A percentile compares a stretch with the other conserved stretches of the same genome.
phyloP scores from a whole-genome alignment of 2,329 filamentous ascomycete genomes.

The Pleoardoris graminearum region DNA sequence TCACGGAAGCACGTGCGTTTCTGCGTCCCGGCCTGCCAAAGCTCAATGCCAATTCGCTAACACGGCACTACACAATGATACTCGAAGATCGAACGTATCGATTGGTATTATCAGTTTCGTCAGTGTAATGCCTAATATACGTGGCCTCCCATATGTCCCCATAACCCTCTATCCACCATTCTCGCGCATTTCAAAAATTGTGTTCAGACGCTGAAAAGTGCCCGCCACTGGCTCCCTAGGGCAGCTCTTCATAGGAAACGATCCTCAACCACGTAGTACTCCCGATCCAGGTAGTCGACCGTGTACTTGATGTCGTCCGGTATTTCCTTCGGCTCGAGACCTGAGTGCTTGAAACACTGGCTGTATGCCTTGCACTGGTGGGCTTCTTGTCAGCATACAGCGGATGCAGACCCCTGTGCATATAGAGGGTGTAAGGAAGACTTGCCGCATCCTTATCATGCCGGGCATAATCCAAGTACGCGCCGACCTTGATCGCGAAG shows the following conservation, averaged over 20 bases:
- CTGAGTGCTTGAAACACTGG: conserved; percentile 16
- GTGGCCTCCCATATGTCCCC: no score
- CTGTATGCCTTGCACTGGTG: conserved; percentile 23
- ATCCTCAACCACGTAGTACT: conserved; percentile 26
- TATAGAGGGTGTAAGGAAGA: no score
- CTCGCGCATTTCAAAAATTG: no score
- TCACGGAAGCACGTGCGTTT: conserved; percentile 3
- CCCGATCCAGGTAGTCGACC: conserved; percentile 22
- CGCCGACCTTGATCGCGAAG: conserved; percentile 19
- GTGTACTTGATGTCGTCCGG: conserved; percentile 24
- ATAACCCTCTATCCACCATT: no score
- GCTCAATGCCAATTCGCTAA: not conserved
- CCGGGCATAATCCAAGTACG: conserved; percentile 29
- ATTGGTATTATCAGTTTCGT: no score
- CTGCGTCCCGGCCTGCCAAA: not conserved
- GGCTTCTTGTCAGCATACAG: not conserved
- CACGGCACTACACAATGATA: no score
- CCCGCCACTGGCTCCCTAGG: not conserved
- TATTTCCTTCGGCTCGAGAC: not conserved
- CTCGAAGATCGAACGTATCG: no score
- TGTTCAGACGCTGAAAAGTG: no score
- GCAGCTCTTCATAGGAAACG: not conserved
- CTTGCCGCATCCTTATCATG: conserved; percentile 17
- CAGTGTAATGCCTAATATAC: no score
- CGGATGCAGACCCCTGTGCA: no score